Percentiles rank a stretch among this genome's conserved stretches.
Conservation (phyloP, 352 stramenopile genomes). For the Phytophthora cajani region DNA sequence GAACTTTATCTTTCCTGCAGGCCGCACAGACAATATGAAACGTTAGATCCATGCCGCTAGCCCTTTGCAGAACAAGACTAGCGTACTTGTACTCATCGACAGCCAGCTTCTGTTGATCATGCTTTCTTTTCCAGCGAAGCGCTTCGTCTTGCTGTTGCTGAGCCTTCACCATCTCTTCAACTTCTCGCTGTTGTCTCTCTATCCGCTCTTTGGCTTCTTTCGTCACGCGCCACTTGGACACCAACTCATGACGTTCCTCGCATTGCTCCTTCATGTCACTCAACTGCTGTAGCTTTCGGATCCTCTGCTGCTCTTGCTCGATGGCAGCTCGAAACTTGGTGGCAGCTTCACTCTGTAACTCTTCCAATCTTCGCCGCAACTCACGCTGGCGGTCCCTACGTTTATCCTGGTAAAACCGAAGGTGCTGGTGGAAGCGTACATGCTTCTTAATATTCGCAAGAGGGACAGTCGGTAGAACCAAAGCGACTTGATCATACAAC, state of each 20-base stretch:
- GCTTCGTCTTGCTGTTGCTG: constrained; percentile 55
- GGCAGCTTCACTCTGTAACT: constrained; percentile 36
- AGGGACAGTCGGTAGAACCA: constrained; percentile 49
- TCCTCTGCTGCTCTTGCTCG: constrained; percentile 36
- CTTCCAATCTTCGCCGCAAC: constrained; percentile 43
- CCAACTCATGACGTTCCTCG: constrained; percentile 43
- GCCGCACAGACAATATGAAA: background rate
- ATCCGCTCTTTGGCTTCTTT: constrained; percentile 72
- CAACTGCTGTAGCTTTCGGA: constrained; percentile 43
- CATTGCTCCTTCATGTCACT: constrained; percentile 51
- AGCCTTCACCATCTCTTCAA: constrained; percentile 47
- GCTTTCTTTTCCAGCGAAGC: constrained; percentile 45
- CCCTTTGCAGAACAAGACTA: background rate
- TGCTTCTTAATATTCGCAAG: constrained; percentile 56
- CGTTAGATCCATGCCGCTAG: background rate
- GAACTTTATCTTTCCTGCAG: constrained; percentile 44
- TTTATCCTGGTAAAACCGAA: constrained; percentile 65
- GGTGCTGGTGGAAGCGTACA: constrained; percentile 66
- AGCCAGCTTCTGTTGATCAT: constrained; percentile 53
- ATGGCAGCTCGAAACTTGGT: constrained; percentile 38
- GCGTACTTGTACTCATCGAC: constrained; percentile 69
- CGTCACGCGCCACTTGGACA: constrained; percentile 55
- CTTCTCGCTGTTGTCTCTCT: constrained; percentile 57
- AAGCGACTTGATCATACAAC: constrained; percentile 64
- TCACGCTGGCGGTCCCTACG: constrained; percentile 53